Base-by-base conservation (phyloP, 192 early-diverging fungal species). In the Coemansia sp. region DNA sequence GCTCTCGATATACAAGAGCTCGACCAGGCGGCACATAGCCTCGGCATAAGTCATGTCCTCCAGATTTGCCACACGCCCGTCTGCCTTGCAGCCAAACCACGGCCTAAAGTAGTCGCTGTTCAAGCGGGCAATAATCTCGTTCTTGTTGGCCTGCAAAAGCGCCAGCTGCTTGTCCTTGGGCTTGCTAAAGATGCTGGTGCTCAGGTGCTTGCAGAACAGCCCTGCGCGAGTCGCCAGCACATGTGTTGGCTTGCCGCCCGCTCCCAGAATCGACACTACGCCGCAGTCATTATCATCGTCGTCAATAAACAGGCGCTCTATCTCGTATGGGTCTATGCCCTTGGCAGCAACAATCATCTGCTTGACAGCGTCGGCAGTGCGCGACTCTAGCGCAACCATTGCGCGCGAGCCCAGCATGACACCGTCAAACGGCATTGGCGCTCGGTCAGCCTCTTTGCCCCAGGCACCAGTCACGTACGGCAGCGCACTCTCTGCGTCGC, bases 361-460 rank as follows among this genome's bases (percentile, higher is more conserved):
- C 78, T 98, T 98, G 60, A 87, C 88, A 15, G 66, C 85, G 14
- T 68, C 70, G 32, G 85, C 90, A 5, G 92, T 83, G 29, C 82
- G 64, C 61, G 84, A 84, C 69, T 98, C 95, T 65, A 85, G 85
- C 54, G 94, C 88, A 37, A 92, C 92, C 87, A 95, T 90, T 57
- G 93, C 81, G 64, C 95, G 91, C 19, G 94, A 95, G 38, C 89
- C 89, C 60, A 98, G 88, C 59, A 98, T 78, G 29, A 95, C 67
- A 68, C 93, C 95, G 68, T 98, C 95, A 61, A 93, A 91, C 10
- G 95, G 94, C 95, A 98, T 98, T 26, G 85, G 76, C 17, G 92
- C 80, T 59, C 87, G 84, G 58, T 86, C 90, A 39, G 89, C 89
- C 63, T 87, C 70, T 46, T 66, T 63, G 56, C 85, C 81, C 95